A percentile compares a stretch with the other conserved stretches of the same genome.
These are phyloP conservation scores for Garcia nutans DNA, from an alignment of 345 rosid species.

Conservation along the genomic window DNA sequence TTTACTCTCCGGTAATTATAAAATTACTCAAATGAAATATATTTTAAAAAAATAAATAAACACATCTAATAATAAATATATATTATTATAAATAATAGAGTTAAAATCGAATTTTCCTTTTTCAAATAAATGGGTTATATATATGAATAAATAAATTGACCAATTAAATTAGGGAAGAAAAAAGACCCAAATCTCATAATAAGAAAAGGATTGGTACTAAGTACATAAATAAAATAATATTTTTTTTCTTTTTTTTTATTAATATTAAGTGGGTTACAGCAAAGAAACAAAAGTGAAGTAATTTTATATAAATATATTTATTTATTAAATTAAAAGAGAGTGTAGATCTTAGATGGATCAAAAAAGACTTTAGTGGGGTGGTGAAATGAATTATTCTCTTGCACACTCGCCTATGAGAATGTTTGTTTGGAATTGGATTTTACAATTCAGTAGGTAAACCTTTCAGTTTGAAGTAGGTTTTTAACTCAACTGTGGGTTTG, in stretches of 20 bases:
- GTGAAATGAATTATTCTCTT: conserved; percentile 42
- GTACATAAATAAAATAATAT: background rate
- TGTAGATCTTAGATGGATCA: conserved; percentile 33
- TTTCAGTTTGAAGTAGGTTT: conserved; percentile 27
- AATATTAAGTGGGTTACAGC: conserved; percentile 45
- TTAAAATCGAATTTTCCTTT: too few species aligned
- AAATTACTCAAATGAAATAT: too few species aligned
- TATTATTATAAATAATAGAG: too few species aligned
- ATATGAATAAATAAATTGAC: too few species aligned
- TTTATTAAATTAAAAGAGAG: background rate
- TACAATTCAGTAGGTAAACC: conserved; percentile 28
- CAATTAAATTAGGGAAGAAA: too few species aligned
- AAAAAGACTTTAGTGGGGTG: conserved; percentile 39
- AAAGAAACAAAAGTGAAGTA: conserved; percentile 26
- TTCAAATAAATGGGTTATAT: too few species aligned
- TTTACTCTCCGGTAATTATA: too few species aligned
- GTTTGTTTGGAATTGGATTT: conserved; percentile 38
- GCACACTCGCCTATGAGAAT: conserved; percentile 69
- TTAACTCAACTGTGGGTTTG: conserved; percentile 6
- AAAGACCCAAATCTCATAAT: conserved; percentile 20
- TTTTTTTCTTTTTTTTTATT: background rate
- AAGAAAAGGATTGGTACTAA: background rate
- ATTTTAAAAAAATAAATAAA: too few species aligned
- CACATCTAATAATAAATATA: too few species aligned
- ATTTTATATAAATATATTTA: background rate